Conservation (phyloP, 345 rosid species). For the Brassica juncea region DNA sequence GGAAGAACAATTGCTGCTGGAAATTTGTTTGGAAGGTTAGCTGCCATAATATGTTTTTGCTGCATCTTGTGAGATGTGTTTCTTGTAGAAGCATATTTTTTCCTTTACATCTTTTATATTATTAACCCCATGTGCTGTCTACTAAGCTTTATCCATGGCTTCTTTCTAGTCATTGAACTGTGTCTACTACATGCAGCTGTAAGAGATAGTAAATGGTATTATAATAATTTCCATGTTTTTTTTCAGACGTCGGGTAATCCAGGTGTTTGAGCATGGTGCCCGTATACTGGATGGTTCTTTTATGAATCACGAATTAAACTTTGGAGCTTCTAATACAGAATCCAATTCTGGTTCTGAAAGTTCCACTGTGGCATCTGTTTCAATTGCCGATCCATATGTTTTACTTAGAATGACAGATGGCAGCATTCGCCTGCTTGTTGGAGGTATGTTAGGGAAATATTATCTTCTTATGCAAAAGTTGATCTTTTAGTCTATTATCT, state of each 20-base stretch:
- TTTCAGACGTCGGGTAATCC: slow-evolving; percentile 89
- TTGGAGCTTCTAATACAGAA: slow-evolving; percentile 72
- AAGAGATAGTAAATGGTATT: slow-evolving; percentile 20
- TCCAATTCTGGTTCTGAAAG: slow-evolving; percentile 67
- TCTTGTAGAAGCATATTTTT: slow-evolving; percentile 1
- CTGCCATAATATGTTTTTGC: slow-evolving; percentile 20
- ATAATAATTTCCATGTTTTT: slow-evolving; percentile 9
- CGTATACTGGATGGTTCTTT: slow-evolving; percentile 95
- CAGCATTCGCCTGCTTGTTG: slow-evolving; percentile 81
- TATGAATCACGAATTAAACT: slow-evolving; percentile 89
- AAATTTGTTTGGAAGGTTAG: slow-evolving; percentile 92
- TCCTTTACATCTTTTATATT: neutral
- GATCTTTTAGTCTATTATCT: slow-evolving; percentile 9
- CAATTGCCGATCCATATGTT: slow-evolving; percentile 93
- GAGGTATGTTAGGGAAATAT: slow-evolving; percentile 60
- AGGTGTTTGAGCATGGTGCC: slow-evolving; percentile 88
- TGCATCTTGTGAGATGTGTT: slow-evolving; percentile 31
- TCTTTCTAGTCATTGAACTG: slow-evolving; percentile 11
- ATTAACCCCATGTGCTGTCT: slow-evolving; percentile 5
- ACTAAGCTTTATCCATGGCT: slow-evolving; percentile 20
- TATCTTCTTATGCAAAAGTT: slow-evolving; percentile 14
- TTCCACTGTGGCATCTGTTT: slow-evolving; percentile 69
- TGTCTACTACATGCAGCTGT: slow-evolving; percentile 21
- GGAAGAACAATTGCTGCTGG: slow-evolving; percentile 96
- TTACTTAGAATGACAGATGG: slow-evolving; percentile 89